Base-by-base conservation (phyloP, 2,329 filamentous ascomycete genomes). In the Biscogniauxia marginata region DNA sequence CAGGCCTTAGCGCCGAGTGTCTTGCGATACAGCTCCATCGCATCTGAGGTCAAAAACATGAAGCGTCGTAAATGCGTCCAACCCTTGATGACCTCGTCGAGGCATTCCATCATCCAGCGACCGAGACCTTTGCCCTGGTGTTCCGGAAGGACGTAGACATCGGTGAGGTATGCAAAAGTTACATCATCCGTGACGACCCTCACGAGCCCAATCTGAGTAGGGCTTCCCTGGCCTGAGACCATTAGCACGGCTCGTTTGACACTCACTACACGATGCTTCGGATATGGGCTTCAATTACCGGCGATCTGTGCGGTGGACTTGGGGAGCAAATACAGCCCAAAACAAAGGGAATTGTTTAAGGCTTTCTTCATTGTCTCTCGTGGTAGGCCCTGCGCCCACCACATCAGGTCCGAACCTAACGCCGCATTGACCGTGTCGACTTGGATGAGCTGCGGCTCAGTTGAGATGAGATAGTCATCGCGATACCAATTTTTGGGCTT, bases 161-260 rank as follows among this genome's bases (percentile, higher is more conserved):
- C 84, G 2, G 82, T 82, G 53, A 88, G 72, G 64, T 89, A 91
- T 30, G 82, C 85, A 63, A 90, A 84, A 0, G 87, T 88, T 48
- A 84, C 79, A 64, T 83, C 81, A 71, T 91, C 89, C 7, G 88
- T 91, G 51, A 91, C 75, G n/a, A 89, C 70, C 30, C 88, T 78
- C 1, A 79, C 81, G 54, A 87, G 77, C 0, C 85, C 85, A 49
- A 88, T 75, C 48, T 67, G 65, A 23, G 48, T 60, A 11, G 61
- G 63, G 48, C 50, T 50, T n/a, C 53, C 55, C 53, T 66, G 59
- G 24, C 63, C 66, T 67, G 18, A 34, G 43, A 11, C 30, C 3
- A 47, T 61, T 18, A 54, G 57, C 25, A 51, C 34, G 23, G 34
- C 7, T 7, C 49, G 48, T 9, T 43, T 8, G 22, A 23, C 9